phyloP scores from a whole-genome alignment of 345 rosid genomes.

The Bretschneidera sinensis region DNA sequence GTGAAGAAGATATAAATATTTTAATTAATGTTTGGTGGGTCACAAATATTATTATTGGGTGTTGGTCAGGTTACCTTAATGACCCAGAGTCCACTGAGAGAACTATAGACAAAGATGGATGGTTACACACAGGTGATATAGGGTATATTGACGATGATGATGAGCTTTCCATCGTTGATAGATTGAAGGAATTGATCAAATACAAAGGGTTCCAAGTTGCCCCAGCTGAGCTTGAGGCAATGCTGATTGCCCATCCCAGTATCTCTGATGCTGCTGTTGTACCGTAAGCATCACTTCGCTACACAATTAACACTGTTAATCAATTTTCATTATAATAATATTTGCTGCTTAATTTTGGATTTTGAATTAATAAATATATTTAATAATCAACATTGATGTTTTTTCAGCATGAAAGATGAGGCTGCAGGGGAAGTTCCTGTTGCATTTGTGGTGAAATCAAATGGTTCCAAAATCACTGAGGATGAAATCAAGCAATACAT shows the following conservation, averaged over 20 bases:
- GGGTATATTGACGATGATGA: conserved; percentile 63
- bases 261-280: conserved; percentile 65
- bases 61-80: conserved; percentile 35
- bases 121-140: conserved; percentile 41
- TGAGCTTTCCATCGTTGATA: conserved; percentile 59
- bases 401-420: conserved; percentile 61
- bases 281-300: conserved; percentile 35
- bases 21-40: background rate
- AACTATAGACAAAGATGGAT: conserved; percentile 54
- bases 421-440: conserved; percentile 70
- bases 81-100: conserved; percentile 39
- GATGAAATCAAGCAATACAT: conserved; percentile 60
- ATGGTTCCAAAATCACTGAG: conserved; percentile 46
- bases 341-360: background rate
- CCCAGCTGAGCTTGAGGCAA: conserved; percentile 69
- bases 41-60: background rate
- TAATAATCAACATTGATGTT: background rate
- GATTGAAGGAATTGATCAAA: conserved; percentile 69
- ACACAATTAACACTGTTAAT: background rate
- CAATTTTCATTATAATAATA: background rate
- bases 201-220: conserved; percentile 77
- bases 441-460: conserved; percentile 58
- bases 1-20: too few species aligned
- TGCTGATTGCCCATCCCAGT: conserved; percentile 44
- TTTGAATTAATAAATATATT: background rate